Evolutionary conservation across 2,329 filamentous ascomycete genomes (phyloP).

Genomic region (Lanzia echinophila): DNA sequence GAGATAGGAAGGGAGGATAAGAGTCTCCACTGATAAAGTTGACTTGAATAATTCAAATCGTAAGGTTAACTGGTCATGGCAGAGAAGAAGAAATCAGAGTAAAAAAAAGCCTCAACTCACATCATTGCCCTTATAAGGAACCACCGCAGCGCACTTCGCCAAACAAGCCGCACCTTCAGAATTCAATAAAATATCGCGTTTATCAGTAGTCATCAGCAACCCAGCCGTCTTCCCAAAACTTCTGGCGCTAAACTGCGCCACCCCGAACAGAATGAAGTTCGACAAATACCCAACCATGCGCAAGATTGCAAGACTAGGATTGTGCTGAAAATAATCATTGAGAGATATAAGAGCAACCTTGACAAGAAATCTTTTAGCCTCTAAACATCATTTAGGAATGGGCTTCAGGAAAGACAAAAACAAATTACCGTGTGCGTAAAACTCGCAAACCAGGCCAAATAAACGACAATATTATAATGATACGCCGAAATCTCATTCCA

Average conservation of each 20-base stretch:
- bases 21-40: too few relatives aligned
- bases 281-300: neutral
- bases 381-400: too few relatives aligned
- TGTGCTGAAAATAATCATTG: neutral
- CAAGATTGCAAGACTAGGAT: neutral
- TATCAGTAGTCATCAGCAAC: neutral
- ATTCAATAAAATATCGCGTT: neutral
- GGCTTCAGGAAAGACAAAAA: too few relatives aligned
- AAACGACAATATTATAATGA: slow-evolving; percentile 4
- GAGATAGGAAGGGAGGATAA: too few relatives aligned
- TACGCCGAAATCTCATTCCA: neutral
- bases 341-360: neutral
- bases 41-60: too few relatives aligned
- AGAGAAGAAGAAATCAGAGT: too few relatives aligned
- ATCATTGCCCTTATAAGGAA: neutral
- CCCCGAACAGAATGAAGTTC: neutral
- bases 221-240: slow-evolving; percentile 1
- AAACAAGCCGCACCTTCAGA: neutral
- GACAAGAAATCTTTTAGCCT: too few relatives aligned
- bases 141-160: neutral
- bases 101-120: too few relatives aligned
- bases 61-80: too few relatives aligned
- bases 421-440: slow-evolving; percentile 3
- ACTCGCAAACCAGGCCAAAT: slow-evolving; percentile 1
- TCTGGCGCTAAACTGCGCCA: neutral